Percentiles rank a stretch among this genome's conserved stretches.
Conservation (phyloP, 371 early-diverging fungal species). For the Dichotomocladium elegans region DNA sequence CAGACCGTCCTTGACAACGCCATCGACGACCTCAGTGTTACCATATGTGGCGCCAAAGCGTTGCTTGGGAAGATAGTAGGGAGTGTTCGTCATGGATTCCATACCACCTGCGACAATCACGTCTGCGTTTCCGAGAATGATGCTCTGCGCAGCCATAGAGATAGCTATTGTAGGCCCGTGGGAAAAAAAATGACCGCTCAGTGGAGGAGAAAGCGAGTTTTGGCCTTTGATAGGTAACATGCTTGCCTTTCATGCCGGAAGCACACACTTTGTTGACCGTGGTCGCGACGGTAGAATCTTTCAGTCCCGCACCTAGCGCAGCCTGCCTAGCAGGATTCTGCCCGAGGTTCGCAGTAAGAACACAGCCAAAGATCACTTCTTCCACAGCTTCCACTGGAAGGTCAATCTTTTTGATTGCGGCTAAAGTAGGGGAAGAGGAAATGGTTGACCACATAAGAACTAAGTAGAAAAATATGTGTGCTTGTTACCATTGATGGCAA, state of each 20-base stretch:
- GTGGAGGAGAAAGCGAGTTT: too few relatives aligned
- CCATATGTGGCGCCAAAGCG: constrained; percentile 86
- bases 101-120: constrained; percentile 91
- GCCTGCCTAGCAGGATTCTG: constrained; percentile 97
- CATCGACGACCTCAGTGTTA: constrained; percentile 78
- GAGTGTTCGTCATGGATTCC: constrained; percentile 98
- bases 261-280: constrained; percentile 99
- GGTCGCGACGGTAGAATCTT: constrained; percentile 72
- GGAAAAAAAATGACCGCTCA: too few relatives aligned
- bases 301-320: constrained; percentile 83
- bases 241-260: constrained; percentile 85
- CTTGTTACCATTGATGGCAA: constrained; percentile 83
- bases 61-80: constrained; percentile 85
- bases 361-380: constrained; percentile 85
- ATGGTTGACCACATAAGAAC: background rate
- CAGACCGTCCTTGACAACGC: constrained; percentile 90
- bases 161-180: constrained; percentile 64
- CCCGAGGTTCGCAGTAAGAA: constrained; percentile 82
- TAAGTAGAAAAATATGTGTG: background rate
- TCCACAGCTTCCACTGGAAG: constrained; percentile 70
- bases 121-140: constrained; percentile 79
- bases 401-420: constrained; percentile 69
- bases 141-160: constrained; percentile 82
- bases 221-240: too few relatives aligned
- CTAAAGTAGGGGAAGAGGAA: too few relatives aligned